A percentile compares a stretch with the other conserved stretches of the same genome.
phyloP scores from a whole-genome alignment of 768 basidiomycete species.

The Erythrobasidium yunnanense region DNA sequence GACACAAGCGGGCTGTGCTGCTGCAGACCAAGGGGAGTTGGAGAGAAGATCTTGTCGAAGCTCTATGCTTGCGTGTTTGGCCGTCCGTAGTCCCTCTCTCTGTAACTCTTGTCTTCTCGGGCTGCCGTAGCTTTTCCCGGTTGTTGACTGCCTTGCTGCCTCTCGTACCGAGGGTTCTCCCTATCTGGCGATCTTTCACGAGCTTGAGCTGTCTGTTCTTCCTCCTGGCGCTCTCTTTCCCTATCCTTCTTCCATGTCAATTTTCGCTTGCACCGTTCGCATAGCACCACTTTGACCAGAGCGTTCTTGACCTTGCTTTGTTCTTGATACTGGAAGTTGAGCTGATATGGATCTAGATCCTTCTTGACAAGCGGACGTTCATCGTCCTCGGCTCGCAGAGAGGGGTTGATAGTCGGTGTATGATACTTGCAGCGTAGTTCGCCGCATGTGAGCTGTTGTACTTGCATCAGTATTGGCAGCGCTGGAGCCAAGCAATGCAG shows the following conservation, averaged over 20 bases:
- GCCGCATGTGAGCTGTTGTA: slow-evolving; percentile 39
- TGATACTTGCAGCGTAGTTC: slow-evolving; percentile 43
- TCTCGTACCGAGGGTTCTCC: no score
- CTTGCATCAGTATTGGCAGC: background rate
- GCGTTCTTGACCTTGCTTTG: slow-evolving; percentile 40
- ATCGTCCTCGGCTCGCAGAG: slow-evolving; percentile 22
- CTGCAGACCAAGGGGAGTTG: no score
- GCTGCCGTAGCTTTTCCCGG: no score
- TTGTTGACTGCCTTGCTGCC: no score
- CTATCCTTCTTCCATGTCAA: slow-evolving; percentile 36
- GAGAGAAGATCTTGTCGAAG: no score
- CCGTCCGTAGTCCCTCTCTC: no score
- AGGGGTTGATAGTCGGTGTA: slow-evolving; percentile 20
- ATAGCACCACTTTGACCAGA: slow-evolving; percentile 43
- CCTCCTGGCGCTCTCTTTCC: background rate
- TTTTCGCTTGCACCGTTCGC: slow-evolving; percentile 40
- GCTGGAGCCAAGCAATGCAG: background rate
- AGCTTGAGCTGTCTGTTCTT: background rate
- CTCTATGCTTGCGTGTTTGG: no score
- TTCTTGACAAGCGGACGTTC: slow-evolving; percentile 33
- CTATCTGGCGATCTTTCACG: no score
- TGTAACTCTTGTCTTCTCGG: no score
- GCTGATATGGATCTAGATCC: slow-evolving; percentile 40
- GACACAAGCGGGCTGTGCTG: no score
- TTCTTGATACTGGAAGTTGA: slow-evolving; percentile 44